Base-by-base conservation (phyloP, 2,329 filamentous ascomycete genomes). In the Hypomyces perniciosus region DNA sequence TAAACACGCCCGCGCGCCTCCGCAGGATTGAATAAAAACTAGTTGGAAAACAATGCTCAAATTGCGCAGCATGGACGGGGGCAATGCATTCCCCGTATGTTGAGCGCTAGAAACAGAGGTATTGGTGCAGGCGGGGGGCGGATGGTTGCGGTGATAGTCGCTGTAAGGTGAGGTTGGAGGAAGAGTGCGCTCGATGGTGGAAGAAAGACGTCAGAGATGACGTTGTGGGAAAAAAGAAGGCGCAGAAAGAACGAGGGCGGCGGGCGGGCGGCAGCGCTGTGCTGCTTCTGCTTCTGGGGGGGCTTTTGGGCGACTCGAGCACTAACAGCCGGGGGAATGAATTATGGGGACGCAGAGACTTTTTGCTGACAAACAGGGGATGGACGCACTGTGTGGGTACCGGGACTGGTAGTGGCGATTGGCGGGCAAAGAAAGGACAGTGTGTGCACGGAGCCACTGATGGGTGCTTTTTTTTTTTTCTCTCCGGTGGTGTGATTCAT, bases 171-270 rank as follows among this genome's bases (percentile, higher is more conserved):
- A 64, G 57, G 64, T 63, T 63, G 48, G 48, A 46, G 62, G 65
- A 63, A 65, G 66, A 67, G 60, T 61, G 62, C 63, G 53, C 61
- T 66, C 62, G 62, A 65, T 64, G 60, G 51, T 55, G 58, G 63
- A 61, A 56, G 61, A 63, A 72, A 72, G 70, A 72, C 70, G 70
- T 72, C 70, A 72, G 70, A 72, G 70, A 72, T 72, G 70, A 72
- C 70, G 70, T 72, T 72, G 68, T 65, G 65, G 41, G 33, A 57
- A 60, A 64, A 67, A 63, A 64, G 64, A 66, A 61, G 63, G 64
- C 64, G 66, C 59, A 63, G 60, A 59, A 64, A 63, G 57, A 63
- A 58, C 20, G 20, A 58, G 61, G 56, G 55, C 52, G 54, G 53
- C 54, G 55, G 63, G 59, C 61, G 64, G 20, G 63, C 59, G 56